Percentiles rank a stretch among this genome's conserved stretches.
Evolutionary conservation across 73 alveolate genomes (phyloP).

Genomic region (Tetrahymena elliotti): DNA sequence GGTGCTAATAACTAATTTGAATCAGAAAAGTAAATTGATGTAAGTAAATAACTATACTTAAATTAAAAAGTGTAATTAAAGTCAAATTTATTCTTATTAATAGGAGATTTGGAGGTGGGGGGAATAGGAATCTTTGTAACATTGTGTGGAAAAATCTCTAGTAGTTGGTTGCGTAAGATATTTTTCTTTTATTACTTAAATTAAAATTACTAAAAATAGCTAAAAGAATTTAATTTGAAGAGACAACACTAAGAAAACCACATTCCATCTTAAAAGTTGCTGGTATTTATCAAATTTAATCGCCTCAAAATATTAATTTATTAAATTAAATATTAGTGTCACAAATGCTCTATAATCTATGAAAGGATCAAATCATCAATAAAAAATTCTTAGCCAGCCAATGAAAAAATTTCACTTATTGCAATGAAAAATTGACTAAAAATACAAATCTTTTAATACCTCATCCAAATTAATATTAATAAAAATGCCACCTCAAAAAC

Average conservation of each 20-base stretch:
- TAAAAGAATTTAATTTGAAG: not conserved
- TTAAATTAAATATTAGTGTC: not conserved
- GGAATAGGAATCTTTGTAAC: not conserved
- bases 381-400: not conserved
- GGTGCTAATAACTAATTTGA: not conserved
- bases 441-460: too few relatives aligned
- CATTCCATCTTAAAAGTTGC: not conserved
- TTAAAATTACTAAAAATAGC: not conserved
- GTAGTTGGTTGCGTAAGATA: not conserved
- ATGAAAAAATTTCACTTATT: too few relatives aligned
- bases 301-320: not conserved
- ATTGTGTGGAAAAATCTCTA: not conserved
- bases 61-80: not conserved
- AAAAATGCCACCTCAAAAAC: too few relatives aligned
- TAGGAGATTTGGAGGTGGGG: not conserved
- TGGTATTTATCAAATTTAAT: not conserved
- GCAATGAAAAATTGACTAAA: too few relatives aligned
- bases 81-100: not conserved
- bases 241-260: not conserved
- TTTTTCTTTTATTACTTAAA: not conserved
- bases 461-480: too few relatives aligned
- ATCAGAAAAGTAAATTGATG: not conserved
- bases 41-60: not conserved
- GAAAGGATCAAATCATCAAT: not conserved
- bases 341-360: not conserved